Conservation (phyloP, 129 eudicot genomes). For the Lactuca saligna region DNA sequence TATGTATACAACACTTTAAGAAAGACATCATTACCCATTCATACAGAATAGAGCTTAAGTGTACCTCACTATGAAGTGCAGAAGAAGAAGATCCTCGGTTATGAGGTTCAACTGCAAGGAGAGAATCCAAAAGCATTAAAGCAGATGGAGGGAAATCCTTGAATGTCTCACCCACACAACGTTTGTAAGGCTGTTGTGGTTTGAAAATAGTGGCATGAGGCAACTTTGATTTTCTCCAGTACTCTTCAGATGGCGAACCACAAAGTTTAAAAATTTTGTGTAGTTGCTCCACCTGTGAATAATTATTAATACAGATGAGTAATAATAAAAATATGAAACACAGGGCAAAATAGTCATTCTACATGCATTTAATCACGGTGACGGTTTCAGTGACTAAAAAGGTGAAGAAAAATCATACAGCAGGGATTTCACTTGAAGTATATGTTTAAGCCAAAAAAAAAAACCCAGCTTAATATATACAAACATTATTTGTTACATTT, state of each 20-base stretch:
- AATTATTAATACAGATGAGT: constrained; percentile 6
- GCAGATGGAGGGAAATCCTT: constrained; percentile 62
- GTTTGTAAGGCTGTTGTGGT: constrained; percentile 64
- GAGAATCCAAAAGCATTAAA: constrained; percentile 57
- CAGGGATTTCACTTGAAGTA: background rate
- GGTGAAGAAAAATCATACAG: background rate
- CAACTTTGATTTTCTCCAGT: constrained; percentile 65
- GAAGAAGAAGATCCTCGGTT: constrained; percentile 62
- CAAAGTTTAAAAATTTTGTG: constrained; percentile 83
- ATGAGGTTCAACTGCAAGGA: constrained; percentile 71
- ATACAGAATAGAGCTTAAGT: background rate
- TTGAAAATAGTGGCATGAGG: constrained; percentile 73
- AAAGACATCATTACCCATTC: background rate
- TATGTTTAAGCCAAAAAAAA: too few species aligned
- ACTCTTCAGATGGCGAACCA: constrained; percentile 81
- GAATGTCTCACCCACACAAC: constrained; percentile 57
- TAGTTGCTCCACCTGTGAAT: constrained; percentile 65
- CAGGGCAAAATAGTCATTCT: background rate
- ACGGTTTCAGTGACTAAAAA: background rate
- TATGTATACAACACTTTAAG: background rate
- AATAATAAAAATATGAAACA: too few species aligned
- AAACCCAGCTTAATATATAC: too few species aligned
- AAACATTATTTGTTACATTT: background rate
- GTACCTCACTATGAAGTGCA: constrained; percentile 70
- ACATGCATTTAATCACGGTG: background rate